Evolutionary conservation across 805 yeast genomes (phyloP).

Genomic region (Pichia sporocuriosa): DNA sequence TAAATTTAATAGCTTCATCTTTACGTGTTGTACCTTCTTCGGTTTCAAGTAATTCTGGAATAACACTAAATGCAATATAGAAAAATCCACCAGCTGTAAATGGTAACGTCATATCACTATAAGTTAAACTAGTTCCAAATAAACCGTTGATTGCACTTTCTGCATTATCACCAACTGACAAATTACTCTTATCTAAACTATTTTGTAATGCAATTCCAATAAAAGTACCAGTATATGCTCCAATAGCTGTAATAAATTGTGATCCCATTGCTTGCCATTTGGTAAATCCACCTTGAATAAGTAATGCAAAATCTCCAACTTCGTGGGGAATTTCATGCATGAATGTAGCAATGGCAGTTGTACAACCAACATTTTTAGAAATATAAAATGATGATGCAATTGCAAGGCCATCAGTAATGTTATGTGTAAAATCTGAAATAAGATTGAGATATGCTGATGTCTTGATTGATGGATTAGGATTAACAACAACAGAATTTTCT

Average conservation of each 20-base stretch:
- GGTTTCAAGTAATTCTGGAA: constrained; percentile 59
- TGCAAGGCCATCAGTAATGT: constrained; percentile 73
- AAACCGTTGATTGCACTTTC: background rate
- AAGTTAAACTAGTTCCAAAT: background rate
- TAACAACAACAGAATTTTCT: constrained; percentile 20
- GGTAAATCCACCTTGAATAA: constrained; percentile 63
- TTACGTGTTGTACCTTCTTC: constrained; percentile 30
- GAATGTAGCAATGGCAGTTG: constrained; percentile 64
- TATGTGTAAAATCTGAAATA: constrained; percentile 67
- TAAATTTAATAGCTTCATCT: constrained; percentile 34
- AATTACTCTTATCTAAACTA: background rate
- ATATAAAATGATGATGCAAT: constrained; percentile 64
- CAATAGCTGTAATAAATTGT: constrained; percentile 58
- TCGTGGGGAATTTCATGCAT: constrained; percentile 80
- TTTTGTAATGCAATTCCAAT: constrained; percentile 54
- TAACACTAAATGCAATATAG: constrained; percentile 70
- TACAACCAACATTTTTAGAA: constrained; percentile 53
- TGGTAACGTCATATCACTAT: constrained; percentile 49
- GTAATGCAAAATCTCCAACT: constrained; percentile 70
- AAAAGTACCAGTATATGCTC: constrained; percentile 60
- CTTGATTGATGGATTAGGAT: constrained; percentile 3
- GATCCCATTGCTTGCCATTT: constrained; percentile 60
- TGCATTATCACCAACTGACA: background rate
- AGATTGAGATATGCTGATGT: constrained; percentile 56
- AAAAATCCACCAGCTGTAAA: constrained; percentile 73